Percentiles rank a stretch among this genome's conserved stretches.
These are phyloP conservation scores for Wickerhamomyces strasburgensis DNA, from an alignment of 805 yeast genomes.

Conservation along the genomic window DNA sequence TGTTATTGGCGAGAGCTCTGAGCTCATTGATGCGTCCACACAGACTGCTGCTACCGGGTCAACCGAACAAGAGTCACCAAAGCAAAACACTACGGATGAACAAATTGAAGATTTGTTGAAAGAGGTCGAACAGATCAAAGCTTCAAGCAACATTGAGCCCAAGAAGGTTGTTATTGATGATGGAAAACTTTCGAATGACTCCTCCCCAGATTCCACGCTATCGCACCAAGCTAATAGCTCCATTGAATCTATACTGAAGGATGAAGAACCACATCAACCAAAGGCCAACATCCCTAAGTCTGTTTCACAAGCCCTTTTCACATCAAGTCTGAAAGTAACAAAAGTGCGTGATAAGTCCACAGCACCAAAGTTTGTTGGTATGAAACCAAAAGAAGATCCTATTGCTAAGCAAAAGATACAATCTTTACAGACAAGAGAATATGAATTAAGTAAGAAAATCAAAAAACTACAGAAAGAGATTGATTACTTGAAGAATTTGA, in stretches of 20 bases:
- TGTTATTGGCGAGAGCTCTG: too few relatives aligned
- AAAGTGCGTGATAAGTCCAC: slow-evolving; percentile 22
- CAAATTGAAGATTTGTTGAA: slow-evolving; percentile 25
- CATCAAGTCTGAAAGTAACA: slow-evolving; percentile 22
- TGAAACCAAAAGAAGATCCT: slow-evolving; percentile 16
- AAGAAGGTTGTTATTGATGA: not conserved
- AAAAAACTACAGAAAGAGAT: slow-evolving; percentile 35
- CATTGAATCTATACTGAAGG: slow-evolving; percentile 6
- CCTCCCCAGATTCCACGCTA: slow-evolving; percentile 14
- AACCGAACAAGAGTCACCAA: too few relatives aligned
- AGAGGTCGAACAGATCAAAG: slow-evolving; percentile 23
- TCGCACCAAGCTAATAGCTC: slow-evolving; percentile 7
- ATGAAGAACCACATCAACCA: slow-evolving; percentile 4
- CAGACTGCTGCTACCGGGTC: too few relatives aligned
- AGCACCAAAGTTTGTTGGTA: slow-evolving; percentile 24
- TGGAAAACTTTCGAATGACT: slow-evolving; percentile 4
- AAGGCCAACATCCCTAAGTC: slow-evolving; percentile 22
- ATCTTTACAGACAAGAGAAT: slow-evolving; percentile 28
- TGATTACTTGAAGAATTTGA: slow-evolving; percentile 29
- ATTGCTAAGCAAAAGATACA: slow-evolving; percentile 18
- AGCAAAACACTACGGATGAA: slow-evolving; percentile 22
- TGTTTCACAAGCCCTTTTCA: slow-evolving; percentile 24
- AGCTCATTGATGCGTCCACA: too few relatives aligned
- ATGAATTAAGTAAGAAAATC: slow-evolving; percentile 30
- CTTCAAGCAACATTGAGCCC: slow-evolving; percentile 14